phyloP scores from a whole-genome alignment of 202 grass and related monocot species.

The Hordeum pubiflorum region DNA sequence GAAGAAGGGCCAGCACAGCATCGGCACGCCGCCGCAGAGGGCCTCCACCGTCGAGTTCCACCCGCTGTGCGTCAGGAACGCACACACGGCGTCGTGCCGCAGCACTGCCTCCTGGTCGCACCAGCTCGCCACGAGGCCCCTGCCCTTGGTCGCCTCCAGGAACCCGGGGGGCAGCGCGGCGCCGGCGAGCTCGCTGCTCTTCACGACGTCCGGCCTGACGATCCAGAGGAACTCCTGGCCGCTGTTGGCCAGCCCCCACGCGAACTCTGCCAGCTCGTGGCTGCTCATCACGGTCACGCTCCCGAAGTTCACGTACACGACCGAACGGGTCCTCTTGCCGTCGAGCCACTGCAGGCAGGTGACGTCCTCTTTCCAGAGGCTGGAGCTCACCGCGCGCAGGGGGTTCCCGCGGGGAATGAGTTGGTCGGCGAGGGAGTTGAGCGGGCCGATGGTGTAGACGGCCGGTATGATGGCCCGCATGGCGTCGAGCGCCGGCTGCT shows the following conservation, averaged over 20 bases:
- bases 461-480: not conserved
- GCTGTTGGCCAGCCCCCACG: constrained; percentile 43
- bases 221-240: constrained; percentile 32
- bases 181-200: not conserved
- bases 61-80: constrained; percentile 59
- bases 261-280: constrained; percentile 43
- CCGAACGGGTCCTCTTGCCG: not conserved
- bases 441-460: not conserved
- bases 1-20: constrained; percentile 56
- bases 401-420: not conserved
- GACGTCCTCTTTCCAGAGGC: not conserved
- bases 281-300: constrained; percentile 8
- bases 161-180: not conserved
- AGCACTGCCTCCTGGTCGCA: constrained; percentile 61
- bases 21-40: constrained; percentile 44
- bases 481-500: not conserved
- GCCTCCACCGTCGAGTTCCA: constrained; percentile 74
- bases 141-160: not conserved
- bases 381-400: not conserved
- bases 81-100: constrained; percentile 44
- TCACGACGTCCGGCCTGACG: not conserved
- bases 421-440: not conserved
- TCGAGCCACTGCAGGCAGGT: not conserved
- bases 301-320: constrained; percentile 2
- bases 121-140: constrained; percentile 39